Evolutionary conservation across 2,329 filamentous ascomycete genomes (phyloP).

Genomic region (Claviceps purpurea): DNA sequence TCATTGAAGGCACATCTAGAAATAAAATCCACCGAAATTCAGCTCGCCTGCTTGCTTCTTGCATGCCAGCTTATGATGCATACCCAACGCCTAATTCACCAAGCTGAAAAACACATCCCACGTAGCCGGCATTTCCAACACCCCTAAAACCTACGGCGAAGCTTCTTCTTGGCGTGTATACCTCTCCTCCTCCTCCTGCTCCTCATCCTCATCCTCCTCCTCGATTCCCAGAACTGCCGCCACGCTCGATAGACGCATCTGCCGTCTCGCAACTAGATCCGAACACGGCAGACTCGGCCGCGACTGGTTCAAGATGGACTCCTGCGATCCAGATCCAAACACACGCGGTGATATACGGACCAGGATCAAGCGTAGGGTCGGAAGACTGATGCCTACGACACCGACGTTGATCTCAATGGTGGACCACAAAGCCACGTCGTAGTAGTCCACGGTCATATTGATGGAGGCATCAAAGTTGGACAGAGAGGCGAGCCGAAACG

Average conservation of each 20-base stretch:
- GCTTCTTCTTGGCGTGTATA: background rate
- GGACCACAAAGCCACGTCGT: conserved; percentile 14
- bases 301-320: background rate
- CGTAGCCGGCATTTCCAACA: too few species aligned
- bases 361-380: conserved; percentile 14
- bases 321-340: conserved; percentile 2
- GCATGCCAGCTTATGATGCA: too few species aligned
- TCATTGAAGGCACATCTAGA: too few species aligned
- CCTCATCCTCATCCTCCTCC: background rate
- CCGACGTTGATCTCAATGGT: conserved; percentile 18
- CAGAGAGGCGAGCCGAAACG: conserved; percentile 15
- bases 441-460: conserved; percentile 15
- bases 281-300: background rate
- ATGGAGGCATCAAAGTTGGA: conserved; percentile 12
- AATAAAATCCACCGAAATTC: too few species aligned
- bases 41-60: too few species aligned
- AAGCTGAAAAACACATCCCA: too few species aligned
- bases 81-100: too few species aligned
- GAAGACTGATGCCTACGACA: conserved; percentile 19
- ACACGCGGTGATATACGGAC: conserved; percentile 2
- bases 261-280: background rate
- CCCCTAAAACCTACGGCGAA: background rate
- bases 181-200: background rate
- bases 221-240: background rate
- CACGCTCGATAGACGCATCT: conserved; percentile 2